Conservation (phyloP, 2,329 filamentous ascomycete species). For the Curvularia hawaiiensis region DNA sequence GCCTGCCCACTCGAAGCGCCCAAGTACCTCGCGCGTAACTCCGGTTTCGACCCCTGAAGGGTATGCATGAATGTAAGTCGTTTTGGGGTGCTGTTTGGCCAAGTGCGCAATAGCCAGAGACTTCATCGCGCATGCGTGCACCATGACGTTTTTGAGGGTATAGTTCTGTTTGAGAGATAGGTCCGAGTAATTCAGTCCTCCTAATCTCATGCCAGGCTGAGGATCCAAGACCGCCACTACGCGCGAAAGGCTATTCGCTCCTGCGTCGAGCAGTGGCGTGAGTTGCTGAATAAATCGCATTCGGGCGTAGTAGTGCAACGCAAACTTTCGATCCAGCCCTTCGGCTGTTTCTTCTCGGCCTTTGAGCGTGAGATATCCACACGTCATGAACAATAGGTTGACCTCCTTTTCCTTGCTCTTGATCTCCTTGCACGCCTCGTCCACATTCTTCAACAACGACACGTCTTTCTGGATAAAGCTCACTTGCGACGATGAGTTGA, state of each 20-base stretch:
- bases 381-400: conserved; percentile 61
- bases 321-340: conserved; percentile 43
- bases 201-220: conserved; percentile 17
- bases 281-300: conserved; percentile 48
- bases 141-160: conserved; percentile 29
- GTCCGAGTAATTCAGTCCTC: conserved; percentile 29
- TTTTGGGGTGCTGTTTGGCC: conserved; percentile 24
- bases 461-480: conserved; percentile 52
- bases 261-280: conserved; percentile 41
- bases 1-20: conserved; percentile 8
- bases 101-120: conserved; percentile 33
- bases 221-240: conserved; percentile 41
- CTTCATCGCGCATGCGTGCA: conserved; percentile 34
- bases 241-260: conserved; percentile 30
- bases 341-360: conserved; percentile 47
- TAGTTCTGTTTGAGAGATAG: conserved; percentile 35
- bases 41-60: conserved; percentile 35
- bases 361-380: conserved; percentile 53
- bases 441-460: conserved; percentile 49
- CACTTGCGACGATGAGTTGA: conserved; percentile 47
- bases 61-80: conserved; percentile 37
- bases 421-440: conserved; percentile 55
- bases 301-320: conserved; percentile 44
- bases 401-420: conserved; percentile 56
- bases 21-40: conserved; percentile 17